Evolutionary conservation across 179 eudicot genomes (phyloP).

Genomic region (Carnegiea gigantea): DNA sequence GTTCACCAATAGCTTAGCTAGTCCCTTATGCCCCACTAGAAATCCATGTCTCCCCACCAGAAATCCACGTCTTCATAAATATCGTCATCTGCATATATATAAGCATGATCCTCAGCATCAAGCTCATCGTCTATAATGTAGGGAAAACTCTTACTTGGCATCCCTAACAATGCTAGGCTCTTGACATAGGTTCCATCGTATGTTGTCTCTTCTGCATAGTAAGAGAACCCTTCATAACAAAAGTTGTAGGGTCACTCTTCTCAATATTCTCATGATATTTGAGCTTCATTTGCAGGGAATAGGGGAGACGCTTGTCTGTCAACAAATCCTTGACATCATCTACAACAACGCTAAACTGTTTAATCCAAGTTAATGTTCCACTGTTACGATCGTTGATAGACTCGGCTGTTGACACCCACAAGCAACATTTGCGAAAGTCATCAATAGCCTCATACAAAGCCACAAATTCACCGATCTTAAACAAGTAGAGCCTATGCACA

Average conservation of each 20-base stretch:
- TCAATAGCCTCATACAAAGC: background rate
- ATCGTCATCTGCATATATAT: too few relatives aligned
- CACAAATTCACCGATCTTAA: background rate
- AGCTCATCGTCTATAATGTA: too few relatives aligned
- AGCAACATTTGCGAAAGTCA: background rate
- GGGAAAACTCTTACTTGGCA: background rate
- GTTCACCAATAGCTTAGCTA: too few relatives aligned
- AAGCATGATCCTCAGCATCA: too few relatives aligned
- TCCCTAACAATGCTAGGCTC: background rate
- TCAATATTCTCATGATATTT: background rate
- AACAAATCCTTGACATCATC: background rate
- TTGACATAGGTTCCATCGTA: background rate
- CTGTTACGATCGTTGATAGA: background rate
- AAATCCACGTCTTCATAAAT: too few relatives aligned
- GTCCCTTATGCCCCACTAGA: too few relatives aligned
- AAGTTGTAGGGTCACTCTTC: background rate
- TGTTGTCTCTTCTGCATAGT: too few relatives aligned
- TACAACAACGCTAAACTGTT: too few relatives aligned
- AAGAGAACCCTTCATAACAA: too few relatives aligned
- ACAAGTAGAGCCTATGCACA: background rate
- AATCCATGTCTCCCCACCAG: too few relatives aligned
- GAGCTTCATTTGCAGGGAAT: background rate
- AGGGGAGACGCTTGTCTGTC: background rate
- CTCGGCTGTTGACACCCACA: background rate
- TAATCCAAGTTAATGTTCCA: background rate